A percentile compares a stretch with the other conserved stretches of the same genome.
These are phyloP conservation scores for Agrostemma githago DNA, from an alignment of 148 eudicot genomes.

Conservation along the genomic window DNA sequence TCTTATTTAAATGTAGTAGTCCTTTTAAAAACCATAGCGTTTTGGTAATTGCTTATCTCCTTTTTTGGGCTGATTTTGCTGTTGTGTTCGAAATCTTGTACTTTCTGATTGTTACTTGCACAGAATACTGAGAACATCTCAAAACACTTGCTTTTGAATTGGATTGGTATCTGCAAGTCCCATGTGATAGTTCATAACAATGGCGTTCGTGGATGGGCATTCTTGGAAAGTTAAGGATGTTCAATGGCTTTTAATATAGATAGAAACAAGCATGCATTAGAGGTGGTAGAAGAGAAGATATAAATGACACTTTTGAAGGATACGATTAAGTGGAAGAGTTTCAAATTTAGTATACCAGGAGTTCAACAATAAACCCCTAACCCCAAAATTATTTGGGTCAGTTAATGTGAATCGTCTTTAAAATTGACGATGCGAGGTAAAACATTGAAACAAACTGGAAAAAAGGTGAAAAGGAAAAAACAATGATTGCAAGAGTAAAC, in stretches of 20 bases:
- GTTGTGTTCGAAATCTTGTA: background rate
- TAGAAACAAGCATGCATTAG: too few species aligned
- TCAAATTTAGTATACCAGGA: background rate
- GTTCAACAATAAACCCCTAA: too few species aligned
- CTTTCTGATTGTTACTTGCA: background rate
- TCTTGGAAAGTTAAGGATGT: background rate
- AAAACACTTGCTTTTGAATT: background rate
- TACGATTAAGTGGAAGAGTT: background rate
- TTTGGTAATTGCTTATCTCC: background rate
- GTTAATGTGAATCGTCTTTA: too few species aligned
- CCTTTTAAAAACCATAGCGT: background rate
- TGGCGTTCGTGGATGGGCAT: background rate
- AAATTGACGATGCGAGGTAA: background rate
- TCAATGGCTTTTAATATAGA: background rate
- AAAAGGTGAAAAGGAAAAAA: background rate
- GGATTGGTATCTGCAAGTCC: background rate
- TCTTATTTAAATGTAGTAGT: background rate
- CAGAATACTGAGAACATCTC: background rate
- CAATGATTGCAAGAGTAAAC: background rate
- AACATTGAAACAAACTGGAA: background rate
- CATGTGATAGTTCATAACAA: background rate
- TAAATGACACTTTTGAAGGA: too few species aligned
- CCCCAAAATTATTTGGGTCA: too few species aligned
- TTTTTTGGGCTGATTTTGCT: background rate
- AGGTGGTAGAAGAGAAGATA: too few species aligned